Evolutionary conservation across 2,329 filamentous ascomycete genomes (phyloP).

Genomic region (Aspergillus puulaauensis): DNA sequence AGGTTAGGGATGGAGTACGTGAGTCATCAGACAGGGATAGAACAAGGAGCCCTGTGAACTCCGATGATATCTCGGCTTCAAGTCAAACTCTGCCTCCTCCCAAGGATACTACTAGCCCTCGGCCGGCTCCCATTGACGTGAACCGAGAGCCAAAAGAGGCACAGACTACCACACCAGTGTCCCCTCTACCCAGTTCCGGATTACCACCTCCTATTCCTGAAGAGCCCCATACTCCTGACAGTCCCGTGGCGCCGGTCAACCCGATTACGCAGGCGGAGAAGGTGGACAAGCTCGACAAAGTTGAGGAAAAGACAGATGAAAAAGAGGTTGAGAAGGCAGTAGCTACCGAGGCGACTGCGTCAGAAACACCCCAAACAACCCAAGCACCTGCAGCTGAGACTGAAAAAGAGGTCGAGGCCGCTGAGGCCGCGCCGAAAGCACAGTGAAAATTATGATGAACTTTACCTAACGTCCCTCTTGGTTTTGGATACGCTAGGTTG

Average conservation of each 20-base stretch:
- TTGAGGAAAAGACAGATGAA: not conserved
- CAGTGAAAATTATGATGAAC: not conserved
- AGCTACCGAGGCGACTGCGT: not conserved
- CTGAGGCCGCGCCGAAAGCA: not conserved
- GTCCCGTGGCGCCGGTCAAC: slow-evolving; percentile 9
- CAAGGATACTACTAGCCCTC: slow-evolving; percentile 20
- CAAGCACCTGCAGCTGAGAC: not conserved
- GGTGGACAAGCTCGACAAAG: not conserved
- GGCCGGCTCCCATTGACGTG: slow-evolving; percentile 25
- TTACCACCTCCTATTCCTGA: slow-evolving; percentile 35
- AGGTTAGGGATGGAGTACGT: slow-evolving; percentile 55
- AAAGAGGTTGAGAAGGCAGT: not conserved
- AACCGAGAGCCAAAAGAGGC: slow-evolving; percentile 25
- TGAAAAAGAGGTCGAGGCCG: not conserved
- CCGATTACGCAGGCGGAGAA: not conserved
- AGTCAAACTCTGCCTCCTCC: slow-evolving; percentile 35
- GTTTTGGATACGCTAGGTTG: slow-evolving; percentile 1
- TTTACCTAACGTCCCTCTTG: not conserved
- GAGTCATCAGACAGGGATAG: slow-evolving; percentile 52
- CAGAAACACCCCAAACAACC: not conserved
- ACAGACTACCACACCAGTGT: slow-evolving; percentile 24
- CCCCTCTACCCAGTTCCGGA: slow-evolving; percentile 30
- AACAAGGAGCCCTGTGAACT: slow-evolving; percentile 51
- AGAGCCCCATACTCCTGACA: slow-evolving; percentile 32
- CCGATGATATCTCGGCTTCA: slow-evolving; percentile 34